Evolutionary conservation across 1,139 yeast genomes (phyloP).

Genomic region (Yamadazyma dushanensis): DNA sequence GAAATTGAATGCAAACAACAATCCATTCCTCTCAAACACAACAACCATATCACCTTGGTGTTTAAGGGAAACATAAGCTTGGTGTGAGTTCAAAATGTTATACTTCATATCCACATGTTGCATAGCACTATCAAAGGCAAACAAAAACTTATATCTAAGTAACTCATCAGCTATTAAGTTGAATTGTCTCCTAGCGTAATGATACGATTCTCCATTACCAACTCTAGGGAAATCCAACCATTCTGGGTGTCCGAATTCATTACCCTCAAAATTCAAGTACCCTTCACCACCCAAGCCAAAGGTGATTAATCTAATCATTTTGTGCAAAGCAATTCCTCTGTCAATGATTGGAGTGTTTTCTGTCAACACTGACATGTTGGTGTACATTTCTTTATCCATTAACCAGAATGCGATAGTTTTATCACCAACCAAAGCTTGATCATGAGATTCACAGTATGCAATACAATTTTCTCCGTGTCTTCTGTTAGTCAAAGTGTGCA

Average conservation of each 20-base stretch:
- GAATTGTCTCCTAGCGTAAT: constrained; percentile 94
- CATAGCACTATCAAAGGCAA: constrained; percentile 81
- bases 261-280: constrained; percentile 93
- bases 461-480: constrained; percentile 88
- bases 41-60: constrained; percentile 86
- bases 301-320: constrained; percentile 82
- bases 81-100: constrained; percentile 73
- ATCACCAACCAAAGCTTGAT: constrained; percentile 96
- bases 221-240: constrained; percentile 96
- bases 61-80: constrained; percentile 85
- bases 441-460: constrained; percentile 94
- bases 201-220: constrained; percentile 86
- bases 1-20: constrained; percentile 84
- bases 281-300: constrained; percentile 95
- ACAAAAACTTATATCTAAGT: constrained; percentile 75
- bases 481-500: constrained; percentile 82
- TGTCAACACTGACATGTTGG: constrained; percentile 81
- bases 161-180: constrained; percentile 77
- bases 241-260: constrained; percentile 98
- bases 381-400: constrained; percentile 98
- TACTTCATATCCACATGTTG: constrained; percentile 70
- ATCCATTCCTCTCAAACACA: constrained; percentile 85
- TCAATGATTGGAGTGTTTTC: constrained; percentile 77
- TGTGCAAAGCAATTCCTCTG: constrained; percentile 88
- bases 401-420: constrained; percentile 96